Percentiles rank a stretch among this genome's conserved stretches.
phyloP scores from a whole-genome alignment of 73 alveolate species.

The Breviolum minutum region DNA sequence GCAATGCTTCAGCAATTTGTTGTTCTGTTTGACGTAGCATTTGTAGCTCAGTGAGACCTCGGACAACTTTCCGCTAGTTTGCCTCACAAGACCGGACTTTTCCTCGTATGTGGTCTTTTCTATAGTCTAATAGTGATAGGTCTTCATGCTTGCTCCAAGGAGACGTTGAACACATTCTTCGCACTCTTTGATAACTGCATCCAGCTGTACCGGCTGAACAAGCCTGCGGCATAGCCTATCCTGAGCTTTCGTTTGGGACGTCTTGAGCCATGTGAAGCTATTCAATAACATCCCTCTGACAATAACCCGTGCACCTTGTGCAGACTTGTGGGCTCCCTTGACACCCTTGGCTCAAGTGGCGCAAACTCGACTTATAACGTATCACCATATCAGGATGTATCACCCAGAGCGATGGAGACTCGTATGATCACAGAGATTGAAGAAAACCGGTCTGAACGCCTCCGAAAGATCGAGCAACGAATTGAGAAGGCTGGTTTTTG shows the following conservation, averaged over 20 bases:
- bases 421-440: constrained; percentile 39
- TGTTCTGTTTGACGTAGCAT: not conserved
- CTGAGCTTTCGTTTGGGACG: too few species aligned
- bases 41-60: not conserved
- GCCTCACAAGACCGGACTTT: too few species aligned
- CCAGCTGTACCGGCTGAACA: constrained; percentile 85
- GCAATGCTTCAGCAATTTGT: not conserved
- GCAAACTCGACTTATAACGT: not conserved
- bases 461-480: constrained; percentile 25
- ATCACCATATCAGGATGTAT: not conserved
- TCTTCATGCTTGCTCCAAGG: not conserved
- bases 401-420: not conserved
- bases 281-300: too few species aligned
- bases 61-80: too few species aligned
- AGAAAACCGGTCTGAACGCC: constrained; percentile 32
- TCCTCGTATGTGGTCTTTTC: too few species aligned
- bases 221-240: constrained; percentile 15
- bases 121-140: too few species aligned
- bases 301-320: too few species aligned
- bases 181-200: constrained; percentile 95
- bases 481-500: constrained; percentile 10
- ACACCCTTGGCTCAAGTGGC: constrained; percentile 3
- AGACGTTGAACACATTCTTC: constrained; percentile 88
- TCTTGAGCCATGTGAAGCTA: not conserved
- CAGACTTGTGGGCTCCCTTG: too few species aligned